A percentile compares a stretch with the other conserved stretches of the same genome.
These are phyloP conservation scores for Phycomyces blakesleeanus DNA, from an alignment of 192 early-diverging fungal genomes.

Conservation along the genomic window DNA sequence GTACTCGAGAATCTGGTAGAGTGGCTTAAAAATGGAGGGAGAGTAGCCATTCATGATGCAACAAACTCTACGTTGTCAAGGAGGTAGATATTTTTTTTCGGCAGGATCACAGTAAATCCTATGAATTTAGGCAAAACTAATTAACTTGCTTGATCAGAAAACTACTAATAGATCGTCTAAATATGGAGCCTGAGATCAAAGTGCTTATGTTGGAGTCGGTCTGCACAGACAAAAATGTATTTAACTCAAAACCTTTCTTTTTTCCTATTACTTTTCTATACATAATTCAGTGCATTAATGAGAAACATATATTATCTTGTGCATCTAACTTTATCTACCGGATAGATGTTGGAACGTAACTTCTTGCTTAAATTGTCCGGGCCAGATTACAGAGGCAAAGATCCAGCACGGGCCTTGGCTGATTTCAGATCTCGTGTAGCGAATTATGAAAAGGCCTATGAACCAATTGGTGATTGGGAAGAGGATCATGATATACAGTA, in stretches of 20 bases:
- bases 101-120: too few species aligned
- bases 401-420: conserved; percentile 67
- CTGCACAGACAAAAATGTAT: conserved; percentile 69
- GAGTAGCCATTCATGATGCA: conserved; percentile 92
- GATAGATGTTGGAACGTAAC: conserved; percentile 74
- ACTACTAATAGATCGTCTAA: conserved; percentile 57
- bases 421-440: conserved; percentile 84
- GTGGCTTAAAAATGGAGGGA: conserved; percentile 85
- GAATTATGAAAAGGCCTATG: conserved; percentile 94
- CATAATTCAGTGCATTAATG: too few species aligned
- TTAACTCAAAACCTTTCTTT: too few species aligned
- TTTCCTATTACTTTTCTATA: too few species aligned
- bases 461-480: conserved; percentile 77
- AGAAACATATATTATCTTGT: too few species aligned
- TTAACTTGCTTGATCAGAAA: conserved; percentile 24
- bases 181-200: conserved; percentile 59
- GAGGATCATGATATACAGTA: conserved; percentile 80
- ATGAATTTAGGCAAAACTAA: conserved; percentile 3
- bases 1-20: conserved; percentile 86
- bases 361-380: conserved; percentile 86
- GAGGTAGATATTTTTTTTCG: too few species aligned
- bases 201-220: conserved; percentile 81
- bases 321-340: too few species aligned
- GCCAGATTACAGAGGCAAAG: conserved; percentile 89
- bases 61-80: conserved; percentile 91